Percentiles rank a stretch among this genome's conserved stretches.
Evolutionary conservation across 2,329 filamentous ascomycete species (phyloP).

Genomic region (Aureobasidium uvarum): DNA sequence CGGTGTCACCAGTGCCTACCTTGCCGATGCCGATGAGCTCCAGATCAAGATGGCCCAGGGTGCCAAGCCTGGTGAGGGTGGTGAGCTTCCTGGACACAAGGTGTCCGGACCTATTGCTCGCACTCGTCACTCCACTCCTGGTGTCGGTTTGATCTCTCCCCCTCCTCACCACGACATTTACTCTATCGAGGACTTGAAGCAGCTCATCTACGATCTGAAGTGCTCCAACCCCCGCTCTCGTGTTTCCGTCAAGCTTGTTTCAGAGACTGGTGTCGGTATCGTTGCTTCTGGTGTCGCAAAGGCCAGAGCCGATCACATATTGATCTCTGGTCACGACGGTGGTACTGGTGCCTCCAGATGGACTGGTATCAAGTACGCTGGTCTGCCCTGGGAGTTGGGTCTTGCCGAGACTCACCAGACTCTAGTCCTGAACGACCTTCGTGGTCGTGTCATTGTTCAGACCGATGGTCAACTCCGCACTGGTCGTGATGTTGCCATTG

Average conservation of each 20-base stretch:
- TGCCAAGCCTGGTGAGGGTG: conserved; percentile 95
- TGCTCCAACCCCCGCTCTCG: conserved; percentile 90
- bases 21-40: conserved; percentile 91
- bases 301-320: conserved; percentile 93
- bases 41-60: conserved; percentile 99
- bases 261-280: conserved; percentile 95
- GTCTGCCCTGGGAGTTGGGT: conserved; percentile 94
- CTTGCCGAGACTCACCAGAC: conserved; percentile 97
- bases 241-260: conserved; percentile 96
- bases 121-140: conserved; percentile 92
- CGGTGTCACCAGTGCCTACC: conserved; percentile 90
- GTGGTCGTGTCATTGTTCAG: conserved; percentile 92
- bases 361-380: conserved; percentile 98
- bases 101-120: conserved; percentile 91
- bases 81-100: conserved; percentile 95
- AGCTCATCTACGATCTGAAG: conserved; percentile 96
- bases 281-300: conserved; percentile 97
- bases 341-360: conserved; percentile 94
- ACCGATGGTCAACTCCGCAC: conserved; percentile 93
- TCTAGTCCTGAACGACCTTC: conserved; percentile 88
- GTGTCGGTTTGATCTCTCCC: conserved; percentile 92
- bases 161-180: conserved; percentile 98
- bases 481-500: conserved; percentile 89
- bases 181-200: conserved; percentile 96
- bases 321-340: conserved; percentile 96